A percentile compares a stretch with the other conserved stretches of the same genome.
Conservation (phyloP, 2,329 filamentous ascomycete genomes). For the Fusarium marasasianum region DNA sequence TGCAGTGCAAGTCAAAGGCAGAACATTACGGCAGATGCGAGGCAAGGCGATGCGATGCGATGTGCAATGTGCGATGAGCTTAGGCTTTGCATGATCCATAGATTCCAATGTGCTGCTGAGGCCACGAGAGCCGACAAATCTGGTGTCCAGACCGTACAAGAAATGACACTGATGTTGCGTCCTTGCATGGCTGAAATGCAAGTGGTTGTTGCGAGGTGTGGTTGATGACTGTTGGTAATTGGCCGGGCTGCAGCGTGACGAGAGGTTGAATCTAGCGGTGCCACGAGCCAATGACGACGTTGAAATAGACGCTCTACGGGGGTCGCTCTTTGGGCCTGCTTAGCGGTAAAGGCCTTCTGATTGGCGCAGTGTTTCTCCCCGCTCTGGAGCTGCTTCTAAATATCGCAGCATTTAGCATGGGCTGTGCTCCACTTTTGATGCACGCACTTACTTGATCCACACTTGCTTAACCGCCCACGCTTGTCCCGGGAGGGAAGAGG, state of each 20-base stretch:
- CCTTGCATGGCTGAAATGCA: conserved; percentile 34
- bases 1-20: conserved; percentile 28
- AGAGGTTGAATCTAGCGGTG: conserved; percentile 29
- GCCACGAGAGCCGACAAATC: conserved; percentile 12
- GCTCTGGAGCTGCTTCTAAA: conserved; percentile 28
- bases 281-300: conserved; percentile 36
- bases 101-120: conserved; percentile 23
- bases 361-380: conserved; percentile 29
- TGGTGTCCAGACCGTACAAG: neutral
- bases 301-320: conserved; percentile 38
- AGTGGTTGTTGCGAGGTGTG: conserved; percentile 9
- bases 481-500: conserved; percentile 12
- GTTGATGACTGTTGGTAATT: conserved; percentile 29
- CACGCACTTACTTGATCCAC: conserved; percentile 37
- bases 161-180: conserved; percentile 10
- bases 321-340: conserved; percentile 17
- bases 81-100: conserved; percentile 37
- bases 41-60: conserved; percentile 14
- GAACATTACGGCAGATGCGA: conserved; percentile 29
- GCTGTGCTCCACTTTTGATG: conserved; percentile 7
- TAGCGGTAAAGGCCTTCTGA: conserved; percentile 13
- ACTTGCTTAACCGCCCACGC: conserved; percentile 41
- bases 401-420: conserved; percentile 18
- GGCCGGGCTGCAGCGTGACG: conserved; percentile 40
- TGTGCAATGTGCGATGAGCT: conserved; percentile 23